Percentiles rank a stretch among this genome's conserved stretches.
Conservation (phyloP, 2,329 filamentous ascomycete species). For the Pestalotiopsis fici region DNA sequence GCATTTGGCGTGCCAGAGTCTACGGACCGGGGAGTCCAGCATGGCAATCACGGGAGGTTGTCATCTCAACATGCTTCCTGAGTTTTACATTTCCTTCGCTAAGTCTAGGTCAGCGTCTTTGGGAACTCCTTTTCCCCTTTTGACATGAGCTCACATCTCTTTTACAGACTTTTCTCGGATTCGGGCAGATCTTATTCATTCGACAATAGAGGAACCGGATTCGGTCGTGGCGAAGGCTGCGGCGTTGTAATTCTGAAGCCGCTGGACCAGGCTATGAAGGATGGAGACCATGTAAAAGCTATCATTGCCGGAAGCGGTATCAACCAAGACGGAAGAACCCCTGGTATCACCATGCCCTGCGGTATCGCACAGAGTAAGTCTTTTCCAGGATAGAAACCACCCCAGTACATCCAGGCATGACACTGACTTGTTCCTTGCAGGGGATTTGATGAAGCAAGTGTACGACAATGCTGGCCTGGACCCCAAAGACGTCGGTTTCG, state of each 20-base stretch:
- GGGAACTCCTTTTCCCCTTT: slow-evolving; percentile 15
- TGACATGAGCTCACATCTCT: not conserved
- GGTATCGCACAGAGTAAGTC: slow-evolving; percentile 45
- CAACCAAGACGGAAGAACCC: slow-evolving; percentile 58
- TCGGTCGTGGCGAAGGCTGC: slow-evolving; percentile 62
- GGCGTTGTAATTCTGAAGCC: slow-evolving; percentile 58
- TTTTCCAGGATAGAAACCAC: not conserved
- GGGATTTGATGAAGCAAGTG: slow-evolving; percentile 42
- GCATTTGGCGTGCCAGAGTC: slow-evolving; percentile 50
- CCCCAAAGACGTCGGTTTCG: slow-evolving; percentile 39
- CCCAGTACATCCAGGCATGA: not conserved
- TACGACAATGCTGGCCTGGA: slow-evolving; percentile 41
- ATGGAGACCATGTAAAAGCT: slow-evolving; percentile 55
- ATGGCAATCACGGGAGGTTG: slow-evolving; percentile 49
- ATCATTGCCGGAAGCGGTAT: slow-evolving; percentile 51
- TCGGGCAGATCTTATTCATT: slow-evolving; percentile 53
- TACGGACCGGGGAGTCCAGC: slow-evolving; percentile 46
- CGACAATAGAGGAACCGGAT: slow-evolving; percentile 55
- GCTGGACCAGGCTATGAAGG: slow-evolving; percentile 52
- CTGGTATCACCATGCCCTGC: slow-evolving; percentile 59
- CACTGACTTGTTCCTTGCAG: slow-evolving; percentile 18
- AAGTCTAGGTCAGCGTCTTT: slow-evolving; percentile 38
- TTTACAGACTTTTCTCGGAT: slow-evolving; percentile 47
- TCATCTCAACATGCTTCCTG: slow-evolving; percentile 47
- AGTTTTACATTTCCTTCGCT: slow-evolving; percentile 47